Base-by-base conservation (phyloP, 2,329 filamentous ascomycete genomes). In the Graphium sp. region DNA sequence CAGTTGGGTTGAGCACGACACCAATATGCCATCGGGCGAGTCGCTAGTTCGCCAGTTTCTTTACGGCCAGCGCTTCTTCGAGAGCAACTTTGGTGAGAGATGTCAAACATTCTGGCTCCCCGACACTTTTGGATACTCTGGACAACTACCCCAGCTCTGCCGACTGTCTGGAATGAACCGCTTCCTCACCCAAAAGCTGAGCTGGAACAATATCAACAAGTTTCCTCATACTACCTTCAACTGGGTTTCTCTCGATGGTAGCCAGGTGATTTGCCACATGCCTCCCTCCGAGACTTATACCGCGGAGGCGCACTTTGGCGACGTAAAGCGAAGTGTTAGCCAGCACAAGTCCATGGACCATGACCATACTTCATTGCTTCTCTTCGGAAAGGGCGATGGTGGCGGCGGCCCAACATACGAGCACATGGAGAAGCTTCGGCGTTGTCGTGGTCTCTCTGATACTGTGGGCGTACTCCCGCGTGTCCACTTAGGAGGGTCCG, bases 191-290 rank as follows among this genome's bases (percentile, higher is more conserved):
- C 89, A 98, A 52, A 98, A 98, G 58, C 62, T 98, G 34, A 95
- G 87, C 60, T 98, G 89, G 89, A 95, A 95, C 60, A 95, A 95
- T 49, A 95, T 95, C 65, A 95, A 95, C 57, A 92, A 80, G 46
- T 98, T 95, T 56, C 89, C 89, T 0, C 89, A 95, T 47, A 95
- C 89, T 5, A 95, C 89, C 1, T 98, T 98, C 63, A 93, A 93
- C 52, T 98, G 89, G 89, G 85, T 98, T 18, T 73, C 84, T 9
- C 69, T 94, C 10, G 89, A 98, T 49, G 87, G 89, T 33, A 92
- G 81, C 44, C 89, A 95, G 46, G 89, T 98, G 39, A 72, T 98
- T 36, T 95, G 87, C 50, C 89, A 98, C 46, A 98, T 98, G 89
- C 74, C 85, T 4, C 89, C 89, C 2, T 71, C 82, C 3, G 85